phyloP scores from a whole-genome alignment of 2,329 filamentous ascomycete species.

The Pseudomassariella vexata region DNA sequence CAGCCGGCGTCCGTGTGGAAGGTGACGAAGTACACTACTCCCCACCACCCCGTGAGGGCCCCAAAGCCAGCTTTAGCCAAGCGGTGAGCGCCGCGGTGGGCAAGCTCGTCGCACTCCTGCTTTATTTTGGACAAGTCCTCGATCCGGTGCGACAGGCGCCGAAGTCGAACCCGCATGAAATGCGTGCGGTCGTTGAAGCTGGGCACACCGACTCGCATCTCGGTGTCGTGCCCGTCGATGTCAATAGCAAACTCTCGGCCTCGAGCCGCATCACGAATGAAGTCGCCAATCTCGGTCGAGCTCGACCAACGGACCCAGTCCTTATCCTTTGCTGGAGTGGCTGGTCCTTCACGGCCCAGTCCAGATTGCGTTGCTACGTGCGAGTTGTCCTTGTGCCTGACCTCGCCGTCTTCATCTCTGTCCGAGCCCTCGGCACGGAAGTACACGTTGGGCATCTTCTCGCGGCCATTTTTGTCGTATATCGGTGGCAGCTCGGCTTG shows the following conservation, averaged over 20 bases:
- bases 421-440: conserved; percentile 77
- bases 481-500: conserved; percentile 78
- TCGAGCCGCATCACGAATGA: conserved; percentile 82
- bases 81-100: conserved; percentile 70
- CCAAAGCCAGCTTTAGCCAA: conserved; percentile 77
- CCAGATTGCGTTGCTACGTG: conserved; percentile 67
- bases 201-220: conserved; percentile 75
- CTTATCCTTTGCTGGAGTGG: conserved; percentile 35
- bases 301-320: conserved; percentile 84
- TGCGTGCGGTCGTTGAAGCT: conserved; percentile 88
- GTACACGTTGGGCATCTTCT: conserved; percentile 66
- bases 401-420: conserved; percentile 44
- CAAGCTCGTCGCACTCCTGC: conserved; percentile 71
- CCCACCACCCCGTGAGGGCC: conserved; percentile 73
- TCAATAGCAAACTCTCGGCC: conserved; percentile 80
- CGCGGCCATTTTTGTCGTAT: conserved; percentile 53
- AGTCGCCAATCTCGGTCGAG: conserved; percentile 87
- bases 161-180: conserved; percentile 72
- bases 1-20: conserved; percentile 75
- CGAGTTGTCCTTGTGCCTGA: conserved; percentile 21
- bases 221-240: conserved; percentile 61
- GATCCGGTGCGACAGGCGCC: conserved; percentile 65
- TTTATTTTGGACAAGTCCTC: conserved; percentile 68
- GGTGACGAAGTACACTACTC: conserved; percentile 66
- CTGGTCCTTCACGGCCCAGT: conserved; percentile 54